Evolutionary conservation across 1,284 basidiomycete genomes (phyloP).

Genomic region (Ustilago bromivora): DNA sequence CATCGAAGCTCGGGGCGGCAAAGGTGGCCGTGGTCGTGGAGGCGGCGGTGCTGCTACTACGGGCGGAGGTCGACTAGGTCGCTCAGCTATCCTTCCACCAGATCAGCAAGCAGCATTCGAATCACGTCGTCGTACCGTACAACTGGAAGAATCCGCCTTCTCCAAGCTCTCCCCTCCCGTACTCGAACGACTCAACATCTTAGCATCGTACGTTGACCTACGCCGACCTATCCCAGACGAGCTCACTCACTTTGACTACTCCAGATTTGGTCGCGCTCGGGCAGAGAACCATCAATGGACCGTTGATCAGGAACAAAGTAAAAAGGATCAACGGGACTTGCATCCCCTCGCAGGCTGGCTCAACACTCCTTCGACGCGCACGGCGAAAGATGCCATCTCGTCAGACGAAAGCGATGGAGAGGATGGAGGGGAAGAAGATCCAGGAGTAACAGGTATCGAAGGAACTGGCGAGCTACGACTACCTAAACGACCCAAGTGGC

Average conservation of each 20-base stretch:
- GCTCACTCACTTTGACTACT: constrained; percentile 38
- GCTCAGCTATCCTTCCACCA: constrained; percentile 36
- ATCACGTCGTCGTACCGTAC: constrained; percentile 36
- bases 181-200: constrained; percentile 54
- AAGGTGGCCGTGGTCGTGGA: constrained; percentile 21
- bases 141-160: constrained; percentile 55
- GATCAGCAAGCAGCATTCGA: constrained; percentile 45
- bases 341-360: constrained; percentile 42
- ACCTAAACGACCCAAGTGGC: constrained; percentile 58
- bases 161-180: constrained; percentile 52
- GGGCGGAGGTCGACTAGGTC: constrained; percentile 18
- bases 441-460: constrained; percentile 33
- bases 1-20: constrained; percentile 17
- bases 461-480: constrained; percentile 44
- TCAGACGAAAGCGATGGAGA: constrained; percentile 15
- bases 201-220: constrained; percentile 49
- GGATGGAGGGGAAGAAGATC: constrained; percentile 12
- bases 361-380: background rate
- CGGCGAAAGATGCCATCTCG: constrained; percentile 1
- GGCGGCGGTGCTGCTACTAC: constrained; percentile 11
- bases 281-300: constrained; percentile 33
- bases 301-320: constrained; percentile 17
- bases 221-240: constrained; percentile 36
- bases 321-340: constrained; percentile 14
- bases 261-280: constrained; percentile 45